phyloP scores from a whole-genome alignment of 768 basidiomycete genomes.

The Serendipita vermifera region DNA sequence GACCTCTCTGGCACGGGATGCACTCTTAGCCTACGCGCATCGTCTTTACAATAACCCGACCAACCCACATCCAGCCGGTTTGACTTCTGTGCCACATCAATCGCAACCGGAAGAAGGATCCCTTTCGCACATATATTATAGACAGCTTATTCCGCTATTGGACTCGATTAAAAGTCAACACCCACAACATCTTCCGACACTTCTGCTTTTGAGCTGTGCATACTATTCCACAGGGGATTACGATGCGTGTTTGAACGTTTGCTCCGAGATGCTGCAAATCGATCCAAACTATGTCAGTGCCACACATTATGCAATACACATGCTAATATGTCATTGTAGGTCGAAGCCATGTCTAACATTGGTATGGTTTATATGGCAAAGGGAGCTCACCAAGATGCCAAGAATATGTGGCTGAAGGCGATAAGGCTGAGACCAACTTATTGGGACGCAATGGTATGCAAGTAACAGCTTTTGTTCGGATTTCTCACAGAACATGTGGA shows the following conservation, averaged over 20 bases:
- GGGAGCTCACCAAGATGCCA: conserved; percentile 24
- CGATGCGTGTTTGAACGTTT: conserved; percentile 21
- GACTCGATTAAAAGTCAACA: conserved; percentile 23
- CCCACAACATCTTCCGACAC: conserved; percentile 24
- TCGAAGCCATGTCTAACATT: conserved; percentile 32
- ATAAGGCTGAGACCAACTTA: conserved; percentile 23
- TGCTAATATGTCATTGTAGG: conserved; percentile 17
- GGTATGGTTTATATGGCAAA: conserved; percentile 27
- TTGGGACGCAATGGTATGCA: conserved; percentile 25
- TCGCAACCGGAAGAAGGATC: not conserved
- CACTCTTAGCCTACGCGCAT: conserved; percentile 25
- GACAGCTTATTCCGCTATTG: conserved; percentile 26
- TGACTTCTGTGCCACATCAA: conserved; percentile 13
- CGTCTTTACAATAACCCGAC: conserved; percentile 21
- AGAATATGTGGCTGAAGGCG: conserved; percentile 31
- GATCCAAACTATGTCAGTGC: conserved; percentile 20
- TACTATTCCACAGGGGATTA: conserved; percentile 26
- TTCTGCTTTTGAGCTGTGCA: conserved; percentile 28
- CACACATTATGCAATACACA: not conserved
- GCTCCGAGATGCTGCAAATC: conserved; percentile 25
- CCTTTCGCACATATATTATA: conserved; percentile 17
- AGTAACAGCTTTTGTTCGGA: conserved; percentile 10
- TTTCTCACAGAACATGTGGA: not conserved
- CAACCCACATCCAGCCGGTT: conserved; percentile 10
- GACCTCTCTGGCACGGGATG: conserved; percentile 23